These are phyloP conservation scores for Microglena sp. DNA, from an alignment of 139 green algal genomes.

Conservation along the genomic window DNA sequence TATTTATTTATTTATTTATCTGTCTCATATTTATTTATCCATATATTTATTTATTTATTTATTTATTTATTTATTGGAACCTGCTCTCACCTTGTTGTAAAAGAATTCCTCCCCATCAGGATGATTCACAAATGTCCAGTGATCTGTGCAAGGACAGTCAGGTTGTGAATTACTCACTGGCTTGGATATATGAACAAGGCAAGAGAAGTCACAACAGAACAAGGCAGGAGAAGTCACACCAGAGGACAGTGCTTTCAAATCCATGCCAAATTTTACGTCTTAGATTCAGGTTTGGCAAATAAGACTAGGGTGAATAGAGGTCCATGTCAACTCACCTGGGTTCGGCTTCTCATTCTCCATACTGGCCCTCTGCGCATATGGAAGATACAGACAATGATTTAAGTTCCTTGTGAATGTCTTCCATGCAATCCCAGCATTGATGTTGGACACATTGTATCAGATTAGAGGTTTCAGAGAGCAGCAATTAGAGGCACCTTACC, in stretches of 20 bases:
- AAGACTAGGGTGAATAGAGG: not conserved
- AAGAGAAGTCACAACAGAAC: not conserved
- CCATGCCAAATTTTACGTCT: too few relatives aligned
- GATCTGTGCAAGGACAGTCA: not conserved
- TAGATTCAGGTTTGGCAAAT: not conserved
- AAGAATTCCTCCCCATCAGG: conserved; percentile 33
- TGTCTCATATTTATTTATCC: too few relatives aligned
- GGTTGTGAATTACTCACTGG: not conserved
- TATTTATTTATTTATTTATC: too few relatives aligned
- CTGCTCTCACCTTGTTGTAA: conserved; percentile 42
- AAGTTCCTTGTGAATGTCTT: not conserved
- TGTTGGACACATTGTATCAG: too few relatives aligned
- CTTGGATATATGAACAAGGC: not conserved
- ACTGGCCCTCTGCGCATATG: not conserved
- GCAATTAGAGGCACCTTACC: conserved; percentile 9
- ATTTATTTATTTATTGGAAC: too few relatives aligned
- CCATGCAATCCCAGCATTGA: too few relatives aligned
- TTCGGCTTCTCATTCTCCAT: not conserved
- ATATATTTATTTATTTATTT: too few relatives aligned
- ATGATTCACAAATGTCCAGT: conserved; percentile 26
- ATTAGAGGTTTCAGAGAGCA: too few relatives aligned
- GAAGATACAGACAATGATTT: not conserved
- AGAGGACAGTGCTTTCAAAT: too few relatives aligned
- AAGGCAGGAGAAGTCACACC: not conserved
- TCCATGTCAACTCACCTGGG: not conserved